Base-by-base conservation (phyloP, 768 basidiomycete species). In the Podaxis sp. region DNA sequence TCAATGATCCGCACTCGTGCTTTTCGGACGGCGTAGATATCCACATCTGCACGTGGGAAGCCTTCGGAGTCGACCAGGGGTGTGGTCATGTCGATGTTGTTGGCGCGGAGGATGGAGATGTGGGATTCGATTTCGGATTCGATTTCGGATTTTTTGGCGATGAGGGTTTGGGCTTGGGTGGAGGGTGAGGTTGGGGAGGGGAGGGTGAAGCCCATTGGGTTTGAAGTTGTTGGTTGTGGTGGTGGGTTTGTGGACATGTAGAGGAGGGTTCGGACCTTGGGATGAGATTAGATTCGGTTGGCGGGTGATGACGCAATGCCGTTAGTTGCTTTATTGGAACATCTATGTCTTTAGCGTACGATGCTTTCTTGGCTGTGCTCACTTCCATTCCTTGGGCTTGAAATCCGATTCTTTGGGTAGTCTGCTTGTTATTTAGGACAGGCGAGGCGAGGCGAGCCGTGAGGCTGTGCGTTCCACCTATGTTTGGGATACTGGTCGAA, bases 11-110 rank as follows among this genome's bases (percentile, higher is more conserved):
- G 80, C 33, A 88, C 82, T 57, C 94, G 82, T 12, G 93, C 91
- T 53, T 77, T 76, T 24, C 93, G 81, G 19, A 96, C 88, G 11
- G 89, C 87, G 70, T 85, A 92, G 17, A 96, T 80, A 66, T 96
- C 92, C 64, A 98, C 83, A 74, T 96, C 90, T 13, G 85, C 86
- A 13, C 94, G 83, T 0, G 96, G 96, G 73, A 93, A 98, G 6
- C 96, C 96, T 57, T 97, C 91, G 0, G 78, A 65, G 70, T 97
- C 94, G 52, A 97, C 84, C 37, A 98, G 84, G 0, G 92, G 86
- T 0, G 90, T 84, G 25, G 84, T 75, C 79, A 94, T 84, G 2
- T 82, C 86, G 36, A 82, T 82, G 46, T 81, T 75, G 68, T 93
- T 90, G 55, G 81, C 76, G 67, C 79, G 77, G 66, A 94, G 84